A percentile compares a stretch with the other conserved stretches of the same genome.
These are phyloP conservation scores for Zarea fungicola DNA, from an alignment of 2,329 filamentous ascomycete species.

Conservation along the genomic window DNA sequence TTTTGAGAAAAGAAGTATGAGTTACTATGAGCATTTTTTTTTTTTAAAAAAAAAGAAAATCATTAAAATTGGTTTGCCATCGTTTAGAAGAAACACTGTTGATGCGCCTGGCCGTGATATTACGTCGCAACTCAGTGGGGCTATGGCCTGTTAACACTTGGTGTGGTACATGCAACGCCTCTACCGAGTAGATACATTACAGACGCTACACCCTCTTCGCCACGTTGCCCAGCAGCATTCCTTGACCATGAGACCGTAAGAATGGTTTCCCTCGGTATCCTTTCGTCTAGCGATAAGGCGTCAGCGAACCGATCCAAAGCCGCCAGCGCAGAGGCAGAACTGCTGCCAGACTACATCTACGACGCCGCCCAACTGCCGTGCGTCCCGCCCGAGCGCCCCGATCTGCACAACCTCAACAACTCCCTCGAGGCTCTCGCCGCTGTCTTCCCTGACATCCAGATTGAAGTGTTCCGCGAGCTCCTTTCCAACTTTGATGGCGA, in stretches of 20 bases:
- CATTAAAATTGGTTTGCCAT: no score
- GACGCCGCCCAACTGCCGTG: constrained; percentile 50
- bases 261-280: constrained; percentile 47
- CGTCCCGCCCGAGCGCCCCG: constrained; percentile 47
- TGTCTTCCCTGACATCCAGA: constrained; percentile 74
- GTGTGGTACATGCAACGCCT: no score
- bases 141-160: no score
- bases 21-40: no score
- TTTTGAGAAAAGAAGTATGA: no score
- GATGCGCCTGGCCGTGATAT: no score
- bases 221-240: background rate
- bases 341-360: constrained; percentile 43
- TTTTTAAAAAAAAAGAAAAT: no score
- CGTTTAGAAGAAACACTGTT: no score
- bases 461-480: constrained; percentile 80
- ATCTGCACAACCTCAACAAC: constrained; percentile 65
- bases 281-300: constrained; percentile 37
- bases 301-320: constrained; percentile 28
- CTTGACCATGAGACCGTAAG: constrained; percentile 33
- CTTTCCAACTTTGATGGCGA: constrained; percentile 69
- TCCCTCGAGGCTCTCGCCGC: constrained; percentile 63
- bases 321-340: constrained; percentile 22
- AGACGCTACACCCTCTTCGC: no score
- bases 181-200: no score
- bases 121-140: no score